Conservation (phyloP, 2,329 filamentous ascomycete species). For the Neofusicoccum parvum region DNA sequence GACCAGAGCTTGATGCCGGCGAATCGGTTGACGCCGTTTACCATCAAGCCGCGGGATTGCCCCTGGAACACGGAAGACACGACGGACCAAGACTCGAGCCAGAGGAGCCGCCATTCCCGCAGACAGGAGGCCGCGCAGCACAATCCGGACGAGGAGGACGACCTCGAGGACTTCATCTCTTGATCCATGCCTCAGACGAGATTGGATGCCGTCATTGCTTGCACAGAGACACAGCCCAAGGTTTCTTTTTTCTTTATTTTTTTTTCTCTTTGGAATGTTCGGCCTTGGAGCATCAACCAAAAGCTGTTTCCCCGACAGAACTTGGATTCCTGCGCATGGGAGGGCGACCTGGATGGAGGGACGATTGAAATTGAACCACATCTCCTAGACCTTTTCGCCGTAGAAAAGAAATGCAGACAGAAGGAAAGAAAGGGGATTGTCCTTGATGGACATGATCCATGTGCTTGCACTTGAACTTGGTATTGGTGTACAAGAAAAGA, state of each 20-base stretch:
- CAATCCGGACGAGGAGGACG: conserved; percentile 1
- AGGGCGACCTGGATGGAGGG: not conserved
- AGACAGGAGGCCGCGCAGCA: not conserved
- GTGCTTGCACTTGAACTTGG: not conserved
- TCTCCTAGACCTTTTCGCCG: not conserved
- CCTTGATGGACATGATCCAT: not conserved
- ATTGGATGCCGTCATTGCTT: no score
- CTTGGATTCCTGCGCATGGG: no score
- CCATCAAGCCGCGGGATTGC: not conserved
- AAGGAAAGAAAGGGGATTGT: not conserved
- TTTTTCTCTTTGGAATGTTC: no score
- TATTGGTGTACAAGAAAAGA: conserved; percentile 15
- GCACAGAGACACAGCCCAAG: no score
- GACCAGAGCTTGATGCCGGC: conserved; percentile 38
- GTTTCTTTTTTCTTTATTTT: no score
- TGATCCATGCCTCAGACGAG: not conserved
- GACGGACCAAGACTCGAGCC: not conserved
- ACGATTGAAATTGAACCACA: not conserved
- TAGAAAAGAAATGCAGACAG: not conserved
- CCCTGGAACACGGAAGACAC: not conserved
- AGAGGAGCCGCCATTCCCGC: not conserved
- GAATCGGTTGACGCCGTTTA: not conserved
- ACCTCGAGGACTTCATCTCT: conserved; percentile 8
- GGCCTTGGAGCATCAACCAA: no score
- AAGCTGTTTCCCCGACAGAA: no score